Percentiles rank a stretch among this genome's conserved stretches.
Conservation (phyloP, 495 filamentous ascomycete genomes). For the Lichina pygmaea region DNA sequence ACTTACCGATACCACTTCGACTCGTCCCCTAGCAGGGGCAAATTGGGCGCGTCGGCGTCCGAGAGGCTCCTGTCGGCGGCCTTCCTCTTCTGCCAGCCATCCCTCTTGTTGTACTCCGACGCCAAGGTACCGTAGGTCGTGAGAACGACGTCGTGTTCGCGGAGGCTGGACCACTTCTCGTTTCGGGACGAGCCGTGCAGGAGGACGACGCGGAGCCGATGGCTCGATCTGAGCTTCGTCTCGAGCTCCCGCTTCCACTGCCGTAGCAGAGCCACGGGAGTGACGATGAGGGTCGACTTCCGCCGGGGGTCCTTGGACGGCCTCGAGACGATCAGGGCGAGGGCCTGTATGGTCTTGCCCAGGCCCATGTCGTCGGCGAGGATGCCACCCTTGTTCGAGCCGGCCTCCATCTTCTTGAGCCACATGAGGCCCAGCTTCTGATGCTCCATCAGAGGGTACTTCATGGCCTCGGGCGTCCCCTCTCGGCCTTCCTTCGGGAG, state of each 20-base stretch:
- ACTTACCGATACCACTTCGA: constrained; percentile 34
- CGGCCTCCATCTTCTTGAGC: constrained; percentile 61
- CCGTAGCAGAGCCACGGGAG: constrained; percentile 60
- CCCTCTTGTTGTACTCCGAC: constrained; percentile 34
- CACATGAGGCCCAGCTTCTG: constrained; percentile 64
- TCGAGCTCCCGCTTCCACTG: constrained; percentile 80
- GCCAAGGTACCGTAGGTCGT: constrained; percentile 71
- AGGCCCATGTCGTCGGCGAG: constrained; percentile 88
- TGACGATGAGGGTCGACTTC: constrained; percentile 71
- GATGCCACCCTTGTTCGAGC: constrained; percentile 55
- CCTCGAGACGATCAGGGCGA: constrained; percentile 58
- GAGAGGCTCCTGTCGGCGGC: constrained; percentile 10
- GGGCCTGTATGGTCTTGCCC: constrained; percentile 77
- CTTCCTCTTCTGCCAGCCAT: constrained; percentile 16
- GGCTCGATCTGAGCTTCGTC: constrained; percentile 29
- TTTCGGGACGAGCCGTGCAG: constrained; percentile 33
- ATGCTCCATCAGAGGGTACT: constrained; percentile 47
- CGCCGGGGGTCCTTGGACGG: constrained; percentile 30
- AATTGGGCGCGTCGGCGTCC: constrained; percentile 1
- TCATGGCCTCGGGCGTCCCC: constrained; percentile 47
- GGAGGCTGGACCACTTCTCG: constrained; percentile 29
- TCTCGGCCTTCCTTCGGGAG: constrained; percentile 34
- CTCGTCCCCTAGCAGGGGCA: constrained; percentile 35
- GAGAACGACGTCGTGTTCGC: constrained; percentile 54
- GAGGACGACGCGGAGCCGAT: constrained; percentile 37